Conservation (phyloP, 495 filamentous ascomycete species). For the Penicillium antarcticum region DNA sequence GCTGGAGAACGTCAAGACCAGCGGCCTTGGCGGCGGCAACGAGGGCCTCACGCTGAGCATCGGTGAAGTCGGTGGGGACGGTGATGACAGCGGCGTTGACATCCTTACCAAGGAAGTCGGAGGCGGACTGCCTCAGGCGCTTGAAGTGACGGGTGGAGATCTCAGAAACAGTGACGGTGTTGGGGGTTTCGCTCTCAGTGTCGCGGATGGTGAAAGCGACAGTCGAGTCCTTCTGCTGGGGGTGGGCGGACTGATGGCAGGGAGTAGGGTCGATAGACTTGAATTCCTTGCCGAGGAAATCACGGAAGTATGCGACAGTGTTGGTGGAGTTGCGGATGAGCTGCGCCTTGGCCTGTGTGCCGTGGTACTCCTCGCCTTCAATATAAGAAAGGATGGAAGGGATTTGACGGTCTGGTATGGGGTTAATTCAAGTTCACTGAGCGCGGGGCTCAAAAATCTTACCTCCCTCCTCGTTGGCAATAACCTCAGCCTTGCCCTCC, state of each 20-base stretch:
- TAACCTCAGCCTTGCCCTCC: conserved; percentile 95
- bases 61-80: conserved; percentile 88
- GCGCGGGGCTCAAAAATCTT: conserved; percentile 24
- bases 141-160: conserved; percentile 83
- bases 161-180: conserved; percentile 75
- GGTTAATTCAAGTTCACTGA: conserved; percentile 9
- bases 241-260: conserved; percentile 90
- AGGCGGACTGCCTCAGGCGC: conserved; percentile 76
- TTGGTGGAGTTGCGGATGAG: conserved; percentile 87
- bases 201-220: conserved; percentile 84
- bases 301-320: conserved; percentile 92
- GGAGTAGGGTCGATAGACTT: conserved; percentile 94
- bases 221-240: conserved; percentile 66
- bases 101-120: conserved; percentile 86
- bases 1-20: conserved; percentile 84
- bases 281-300: conserved; percentile 92
- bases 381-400: conserved; percentile 92
- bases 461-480: conserved; percentile 99
- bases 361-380: conserved; percentile 93
- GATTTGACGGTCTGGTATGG: conserved; percentile 81
- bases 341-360: conserved; percentile 90
- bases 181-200: conserved; percentile 63
- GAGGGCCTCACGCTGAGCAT: conserved; percentile 79
- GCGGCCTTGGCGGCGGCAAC: conserved; percentile 74
- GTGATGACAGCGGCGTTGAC: conserved; percentile 92